phyloP scores from a whole-genome alignment of 2,329 filamentous ascomycete genomes.

The Trichoderma sp. region DNA sequence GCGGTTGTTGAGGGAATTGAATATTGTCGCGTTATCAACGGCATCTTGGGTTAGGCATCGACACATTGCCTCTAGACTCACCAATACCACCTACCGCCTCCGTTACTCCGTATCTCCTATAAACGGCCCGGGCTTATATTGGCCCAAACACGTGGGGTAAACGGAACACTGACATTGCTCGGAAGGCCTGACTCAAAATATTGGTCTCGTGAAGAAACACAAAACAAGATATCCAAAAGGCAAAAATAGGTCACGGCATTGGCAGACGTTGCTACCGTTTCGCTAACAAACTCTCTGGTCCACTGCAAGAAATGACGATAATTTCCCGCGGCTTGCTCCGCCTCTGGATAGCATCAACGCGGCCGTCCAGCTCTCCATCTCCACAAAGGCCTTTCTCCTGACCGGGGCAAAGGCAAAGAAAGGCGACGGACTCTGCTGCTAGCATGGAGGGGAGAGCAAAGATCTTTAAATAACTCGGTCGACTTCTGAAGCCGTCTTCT shows the following conservation, averaged over 20 bases:
- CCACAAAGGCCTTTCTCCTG: constrained; percentile 20
- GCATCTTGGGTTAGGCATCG: constrained; percentile 14
- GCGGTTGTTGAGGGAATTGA: background rate
- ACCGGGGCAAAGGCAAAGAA: constrained; percentile 1
- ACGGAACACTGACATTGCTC: constrained; percentile 23
- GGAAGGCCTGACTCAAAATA: background rate
- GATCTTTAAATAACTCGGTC: background rate
- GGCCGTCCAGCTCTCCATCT: constrained; percentile 3
- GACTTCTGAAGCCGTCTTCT: background rate
- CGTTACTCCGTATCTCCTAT: background rate
- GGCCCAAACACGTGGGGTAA: constrained; percentile 24
- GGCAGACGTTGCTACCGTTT: constrained; percentile 1
- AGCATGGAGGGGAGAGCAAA: background rate
- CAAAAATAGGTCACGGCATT: background rate
- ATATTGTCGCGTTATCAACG: background rate
- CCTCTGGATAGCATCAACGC: constrained; percentile 2
- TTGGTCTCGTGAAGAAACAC: background rate
- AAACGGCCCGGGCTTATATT: constrained; percentile 8
- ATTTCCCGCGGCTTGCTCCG: constrained; percentile 21
- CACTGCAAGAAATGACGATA: constrained; percentile 28
- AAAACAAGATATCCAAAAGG: background rate
- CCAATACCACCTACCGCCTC: background rate
- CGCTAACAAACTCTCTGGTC: constrained; percentile 8
- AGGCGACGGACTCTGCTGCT: background rate
- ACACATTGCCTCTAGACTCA: background rate